Percentiles rank a stretch among this genome's conserved stretches.
phyloP scores from a whole-genome alignment of 2,329 filamentous ascomycete genomes.

The Neonectria coccinea region DNA sequence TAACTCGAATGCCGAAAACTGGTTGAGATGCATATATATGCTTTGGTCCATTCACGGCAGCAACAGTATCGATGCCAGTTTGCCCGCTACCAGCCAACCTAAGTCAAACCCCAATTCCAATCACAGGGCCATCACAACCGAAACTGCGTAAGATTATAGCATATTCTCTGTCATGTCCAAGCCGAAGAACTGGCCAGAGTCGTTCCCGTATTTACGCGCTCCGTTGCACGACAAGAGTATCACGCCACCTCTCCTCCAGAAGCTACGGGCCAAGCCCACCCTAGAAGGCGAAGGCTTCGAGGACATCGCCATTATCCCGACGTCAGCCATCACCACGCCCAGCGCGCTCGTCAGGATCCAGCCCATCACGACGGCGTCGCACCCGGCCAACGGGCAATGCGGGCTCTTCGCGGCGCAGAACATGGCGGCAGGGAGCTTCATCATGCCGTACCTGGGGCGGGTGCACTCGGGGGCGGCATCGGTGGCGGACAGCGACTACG shows the following conservation, averaged over 20 bases:
- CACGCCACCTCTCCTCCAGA: constrained; percentile 54
- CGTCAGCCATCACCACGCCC: constrained; percentile 56
- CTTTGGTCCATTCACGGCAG: background rate
- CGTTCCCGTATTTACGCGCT: constrained; percentile 63
- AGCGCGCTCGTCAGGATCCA: constrained; percentile 65
- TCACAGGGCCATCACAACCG: background rate
- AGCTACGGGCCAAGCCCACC: constrained; percentile 50
- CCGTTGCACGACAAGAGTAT: constrained; percentile 63
- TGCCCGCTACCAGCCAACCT: background rate
- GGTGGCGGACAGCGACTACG: constrained; percentile 63
- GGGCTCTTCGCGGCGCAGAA: constrained; percentile 70
- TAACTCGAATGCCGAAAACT: background rate
- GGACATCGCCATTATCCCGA: constrained; percentile 39
- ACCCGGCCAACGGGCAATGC: constrained; percentile 69
- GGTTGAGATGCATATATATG: background rate
- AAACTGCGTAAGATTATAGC: no score
- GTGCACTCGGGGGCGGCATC: constrained; percentile 59
- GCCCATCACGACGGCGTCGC: constrained; percentile 60
- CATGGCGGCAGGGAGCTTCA: constrained; percentile 65
- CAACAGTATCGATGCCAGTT: background rate
- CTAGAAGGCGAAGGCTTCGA: constrained; percentile 22
- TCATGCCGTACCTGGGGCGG: constrained; percentile 72
- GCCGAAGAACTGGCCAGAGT: constrained; percentile 70
- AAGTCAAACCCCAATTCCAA: background rate
- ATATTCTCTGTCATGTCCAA: constrained; percentile 44